phyloP scores from a whole-genome alignment of 495 filamentous ascomycete species.

The Tuber magnatum region DNA sequence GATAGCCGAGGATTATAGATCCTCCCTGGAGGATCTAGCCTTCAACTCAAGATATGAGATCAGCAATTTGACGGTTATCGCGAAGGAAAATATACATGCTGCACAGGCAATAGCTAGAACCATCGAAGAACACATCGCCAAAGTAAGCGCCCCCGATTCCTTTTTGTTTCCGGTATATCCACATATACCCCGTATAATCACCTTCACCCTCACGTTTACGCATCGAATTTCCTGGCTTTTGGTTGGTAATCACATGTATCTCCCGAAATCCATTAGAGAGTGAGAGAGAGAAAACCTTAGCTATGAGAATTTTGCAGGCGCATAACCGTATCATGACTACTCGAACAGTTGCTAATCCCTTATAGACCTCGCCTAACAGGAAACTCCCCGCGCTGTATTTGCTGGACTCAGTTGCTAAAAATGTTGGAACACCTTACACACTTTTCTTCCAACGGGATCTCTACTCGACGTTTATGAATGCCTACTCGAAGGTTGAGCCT shows the following conservation, averaged over 20 bases:
- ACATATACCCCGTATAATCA: neutral
- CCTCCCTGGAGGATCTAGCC: conserved; percentile 82
- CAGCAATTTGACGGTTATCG: conserved; percentile 89
- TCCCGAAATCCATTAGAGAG: neutral
- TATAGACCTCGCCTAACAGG: conserved; percentile 70
- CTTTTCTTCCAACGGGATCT: conserved; percentile 86
- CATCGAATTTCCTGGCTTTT: neutral
- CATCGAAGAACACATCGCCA: conserved; percentile 83
- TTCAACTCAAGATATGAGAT: conserved; percentile 88
- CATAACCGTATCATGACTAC: neutral
- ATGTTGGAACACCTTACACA: conserved; percentile 95
- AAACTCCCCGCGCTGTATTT: conserved; percentile 96
- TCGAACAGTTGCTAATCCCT: conserved; percentile 21
- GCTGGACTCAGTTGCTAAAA: conserved; percentile 96
- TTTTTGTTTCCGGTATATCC: conserved; percentile 16
- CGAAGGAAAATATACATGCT: conserved; percentile 91
- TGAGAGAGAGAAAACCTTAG: neutral
- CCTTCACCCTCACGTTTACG: neutral
- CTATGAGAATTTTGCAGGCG: neutral
- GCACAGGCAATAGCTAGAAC: conserved; percentile 83
- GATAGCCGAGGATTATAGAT: conserved; percentile 89
- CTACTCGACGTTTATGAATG: conserved; percentile 90
- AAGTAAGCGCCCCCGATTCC: conserved; percentile 56
- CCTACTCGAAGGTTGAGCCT: conserved; percentile 78
- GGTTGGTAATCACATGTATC: conserved; percentile 5